Evolutionary conservation across 305 asterid genomes (phyloP).

Genomic region (Solanum chacoense): DNA sequence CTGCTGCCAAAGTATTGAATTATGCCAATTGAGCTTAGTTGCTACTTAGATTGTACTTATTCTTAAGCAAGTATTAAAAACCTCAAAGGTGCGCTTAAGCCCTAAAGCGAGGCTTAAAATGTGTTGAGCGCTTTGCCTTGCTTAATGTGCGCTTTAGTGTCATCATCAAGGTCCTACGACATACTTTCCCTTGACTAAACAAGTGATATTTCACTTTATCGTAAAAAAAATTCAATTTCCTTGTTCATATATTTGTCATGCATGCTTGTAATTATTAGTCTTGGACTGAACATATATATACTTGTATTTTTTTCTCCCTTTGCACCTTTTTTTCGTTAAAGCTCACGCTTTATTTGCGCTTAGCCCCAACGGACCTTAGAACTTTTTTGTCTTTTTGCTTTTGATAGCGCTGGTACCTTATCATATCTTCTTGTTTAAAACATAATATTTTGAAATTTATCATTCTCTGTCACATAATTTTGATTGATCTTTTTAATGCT

Average conservation of each 20-base stretch:
- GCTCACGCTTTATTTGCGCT: not conserved
- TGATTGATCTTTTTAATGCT: constrained; percentile 11
- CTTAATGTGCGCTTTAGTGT: not conserved
- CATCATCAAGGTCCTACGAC: not conserved
- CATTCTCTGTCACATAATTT: not conserved
- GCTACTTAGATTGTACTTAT: not conserved
- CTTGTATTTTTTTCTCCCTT: not conserved
- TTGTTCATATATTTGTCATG: not conserved
- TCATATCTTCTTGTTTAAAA: not conserved
- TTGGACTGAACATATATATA: not conserved
- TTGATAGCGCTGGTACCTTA: not conserved
- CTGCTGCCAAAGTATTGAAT: not conserved
- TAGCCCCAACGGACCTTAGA: not conserved
- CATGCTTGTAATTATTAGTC: not conserved
- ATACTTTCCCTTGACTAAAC: not conserved
- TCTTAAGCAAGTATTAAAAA: not conserved
- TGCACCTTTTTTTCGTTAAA: not conserved
- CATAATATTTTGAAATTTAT: not conserved
- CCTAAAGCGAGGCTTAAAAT: not conserved
- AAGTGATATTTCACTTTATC: not conserved
- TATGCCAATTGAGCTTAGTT: not conserved
- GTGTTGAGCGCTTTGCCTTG: not conserved
- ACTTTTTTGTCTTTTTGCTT: not conserved
- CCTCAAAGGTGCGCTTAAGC: not conserved
- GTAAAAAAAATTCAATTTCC: not conserved